Percentiles rank a stretch among this genome's conserved stretches.
Conservation (phyloP, 345 rosid species). For the Citrus inodora region DNA sequence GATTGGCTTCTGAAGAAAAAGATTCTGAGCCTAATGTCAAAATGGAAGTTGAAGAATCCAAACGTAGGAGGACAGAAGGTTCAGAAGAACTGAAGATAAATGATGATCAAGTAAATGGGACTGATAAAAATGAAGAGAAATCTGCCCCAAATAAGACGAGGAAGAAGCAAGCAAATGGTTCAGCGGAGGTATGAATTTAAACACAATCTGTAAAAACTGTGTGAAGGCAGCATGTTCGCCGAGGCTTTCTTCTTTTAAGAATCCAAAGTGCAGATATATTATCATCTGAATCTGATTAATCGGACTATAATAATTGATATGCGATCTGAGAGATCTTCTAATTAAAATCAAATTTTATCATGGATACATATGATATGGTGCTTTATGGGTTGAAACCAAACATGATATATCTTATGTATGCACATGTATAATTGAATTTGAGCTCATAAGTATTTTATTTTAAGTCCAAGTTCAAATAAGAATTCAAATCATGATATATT, state of each 20-base stretch:
- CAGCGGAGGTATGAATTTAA: slow-evolving; percentile 50
- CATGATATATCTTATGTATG: neutral
- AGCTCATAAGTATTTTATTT: neutral
- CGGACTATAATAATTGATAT: neutral
- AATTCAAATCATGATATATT: neutral
- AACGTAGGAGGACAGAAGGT: slow-evolving; percentile 45
- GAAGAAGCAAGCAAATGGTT: slow-evolving; percentile 46
- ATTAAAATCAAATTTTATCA: neutral
- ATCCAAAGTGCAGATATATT: neutral
- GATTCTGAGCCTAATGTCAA: slow-evolving; percentile 23
- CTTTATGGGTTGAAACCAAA: neutral
- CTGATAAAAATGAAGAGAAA: slow-evolving; percentile 35
- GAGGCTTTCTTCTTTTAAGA: neutral
- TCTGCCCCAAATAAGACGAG: slow-evolving; percentile 31
- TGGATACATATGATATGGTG: neutral
- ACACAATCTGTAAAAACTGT: neutral
- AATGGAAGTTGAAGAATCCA: slow-evolving; percentile 46
- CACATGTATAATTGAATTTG: neutral
- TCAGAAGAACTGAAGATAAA: slow-evolving; percentile 23
- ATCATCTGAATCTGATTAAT: neutral
- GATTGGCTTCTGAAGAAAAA: slow-evolving; percentile 46
- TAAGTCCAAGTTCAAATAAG: neutral
- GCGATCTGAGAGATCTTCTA: neutral
- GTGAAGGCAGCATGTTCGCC: neutral
- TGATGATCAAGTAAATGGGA: slow-evolving; percentile 29